Evolutionary conservation across 73 alveolate genomes (phyloP).

Genomic region (Tetrahymena thermophila): DNA sequence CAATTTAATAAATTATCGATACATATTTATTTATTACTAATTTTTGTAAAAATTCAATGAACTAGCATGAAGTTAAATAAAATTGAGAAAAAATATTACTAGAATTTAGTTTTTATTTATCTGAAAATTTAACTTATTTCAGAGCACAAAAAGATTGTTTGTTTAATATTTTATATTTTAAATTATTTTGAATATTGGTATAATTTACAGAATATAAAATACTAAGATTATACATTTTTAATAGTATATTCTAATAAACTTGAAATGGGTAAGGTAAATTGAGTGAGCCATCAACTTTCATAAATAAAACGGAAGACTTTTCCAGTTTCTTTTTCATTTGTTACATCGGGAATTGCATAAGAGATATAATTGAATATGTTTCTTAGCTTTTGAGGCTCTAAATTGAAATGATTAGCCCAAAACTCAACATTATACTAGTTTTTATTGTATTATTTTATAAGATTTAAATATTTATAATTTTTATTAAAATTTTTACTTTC

Average conservation of each 20-base stretch:
- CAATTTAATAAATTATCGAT: no score
- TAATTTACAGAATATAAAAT: background rate
- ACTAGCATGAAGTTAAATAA: no score
- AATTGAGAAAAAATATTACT: no score
- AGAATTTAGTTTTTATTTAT: no score
- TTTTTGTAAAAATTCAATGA: no score
- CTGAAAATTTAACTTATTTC: no score
- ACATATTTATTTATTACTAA: no score
- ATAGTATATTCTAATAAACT: background rate
- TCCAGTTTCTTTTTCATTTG: conserved; percentile 1
- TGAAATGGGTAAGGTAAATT: no score
- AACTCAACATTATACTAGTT: conserved; percentile 49
- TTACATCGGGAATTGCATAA: conserved; percentile 57
- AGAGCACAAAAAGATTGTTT: no score
- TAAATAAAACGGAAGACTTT: background rate
- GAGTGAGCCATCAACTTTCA: background rate
- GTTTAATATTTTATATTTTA: no score
- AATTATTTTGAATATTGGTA: no score
- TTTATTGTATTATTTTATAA: background rate
- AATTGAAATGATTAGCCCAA: conserved; percentile 66
- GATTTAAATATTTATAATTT: background rate
- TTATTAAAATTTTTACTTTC: conserved; percentile 3
- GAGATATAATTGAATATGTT: conserved; percentile 70
- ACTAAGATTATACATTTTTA: background rate
- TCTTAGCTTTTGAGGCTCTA: conserved; percentile 64